These are phyloP conservation scores for Thyridium curvatum DNA, from an alignment of 2,329 filamentous ascomycete genomes.

Conservation along the genomic window DNA sequence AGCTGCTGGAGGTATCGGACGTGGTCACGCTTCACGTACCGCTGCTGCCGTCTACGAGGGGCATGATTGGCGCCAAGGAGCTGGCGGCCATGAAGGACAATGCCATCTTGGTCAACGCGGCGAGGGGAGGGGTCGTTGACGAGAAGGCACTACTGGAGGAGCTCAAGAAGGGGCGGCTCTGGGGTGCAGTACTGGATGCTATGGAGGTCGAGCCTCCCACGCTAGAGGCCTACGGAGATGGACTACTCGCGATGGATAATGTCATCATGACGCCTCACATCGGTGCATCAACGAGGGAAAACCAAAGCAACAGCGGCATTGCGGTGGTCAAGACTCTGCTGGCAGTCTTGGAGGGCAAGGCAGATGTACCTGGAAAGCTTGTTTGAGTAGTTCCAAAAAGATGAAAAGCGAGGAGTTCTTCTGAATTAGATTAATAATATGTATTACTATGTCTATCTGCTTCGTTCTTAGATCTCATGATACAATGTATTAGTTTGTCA, in stretches of 20 bases:
- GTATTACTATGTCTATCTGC: too few relatives aligned
- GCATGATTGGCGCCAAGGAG: conserved; percentile 19
- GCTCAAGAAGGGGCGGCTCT: conserved; percentile 15
- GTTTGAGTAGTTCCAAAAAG: too few relatives aligned
- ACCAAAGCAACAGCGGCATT: conserved; percentile 2
- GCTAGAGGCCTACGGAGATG: conserved; percentile 14
- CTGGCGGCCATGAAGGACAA: conserved; percentile 18
- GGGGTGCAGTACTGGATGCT: conserved; percentile 23
- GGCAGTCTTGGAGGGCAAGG: too few relatives aligned
- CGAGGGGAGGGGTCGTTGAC: conserved; percentile 23
- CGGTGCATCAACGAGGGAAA: conserved; percentile 11
- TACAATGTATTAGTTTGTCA: too few relatives aligned
- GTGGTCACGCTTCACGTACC: conserved; percentile 26
- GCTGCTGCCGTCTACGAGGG: conserved; percentile 16
- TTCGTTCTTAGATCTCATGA: too few relatives aligned
- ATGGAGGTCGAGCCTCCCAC: conserved; percentile 20
- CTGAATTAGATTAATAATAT: too few relatives aligned
- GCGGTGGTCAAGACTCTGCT: too few relatives aligned
- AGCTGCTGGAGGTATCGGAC: conserved; percentile 21
- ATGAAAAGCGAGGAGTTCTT: too few relatives aligned
- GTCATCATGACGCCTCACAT: conserved; percentile 15
- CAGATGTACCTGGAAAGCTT: too few relatives aligned
- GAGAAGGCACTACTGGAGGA: conserved; percentile 19
- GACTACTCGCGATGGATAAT: conserved; percentile 14
- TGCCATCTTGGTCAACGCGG: conserved; percentile 23